phyloP scores from a whole-genome alignment of 2,329 filamentous ascomycete species.

The Beauveria varroae region DNA sequence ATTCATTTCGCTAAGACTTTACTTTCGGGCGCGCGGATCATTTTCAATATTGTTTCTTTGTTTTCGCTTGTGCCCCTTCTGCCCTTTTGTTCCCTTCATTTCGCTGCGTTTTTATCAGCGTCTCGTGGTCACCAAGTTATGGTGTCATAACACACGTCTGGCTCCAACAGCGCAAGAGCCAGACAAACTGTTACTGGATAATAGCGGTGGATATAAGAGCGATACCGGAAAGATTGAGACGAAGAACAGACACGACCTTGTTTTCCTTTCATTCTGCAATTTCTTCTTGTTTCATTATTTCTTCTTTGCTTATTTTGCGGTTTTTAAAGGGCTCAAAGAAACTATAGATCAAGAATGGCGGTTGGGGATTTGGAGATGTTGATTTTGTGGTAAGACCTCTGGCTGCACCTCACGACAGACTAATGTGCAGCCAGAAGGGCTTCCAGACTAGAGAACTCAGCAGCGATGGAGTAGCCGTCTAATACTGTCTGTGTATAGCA shows the following conservation, averaged over 20 bases:
- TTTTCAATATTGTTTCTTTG: conserved; percentile 15
- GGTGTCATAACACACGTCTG: conserved; percentile 2
- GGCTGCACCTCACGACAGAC: conserved; percentile 1
- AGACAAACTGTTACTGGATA: conserved; percentile 9
- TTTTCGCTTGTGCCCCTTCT: conserved; percentile 11
- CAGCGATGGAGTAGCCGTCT: neutral
- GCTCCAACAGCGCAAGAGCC: conserved; percentile 4
- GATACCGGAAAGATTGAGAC: conserved; percentile 1
- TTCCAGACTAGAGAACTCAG: neutral
- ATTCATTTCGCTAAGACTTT: conserved; percentile 12
- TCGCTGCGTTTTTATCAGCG: conserved; percentile 3
- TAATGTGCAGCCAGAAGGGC: neutral
- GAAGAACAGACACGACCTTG: conserved; percentile 2
- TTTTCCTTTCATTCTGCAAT: neutral
- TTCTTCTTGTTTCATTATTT: conserved; percentile 5
- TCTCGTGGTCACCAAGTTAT: neutral
- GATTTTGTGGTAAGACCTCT: neutral
- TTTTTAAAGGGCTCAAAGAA: neutral
- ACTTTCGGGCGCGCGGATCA: neutral
- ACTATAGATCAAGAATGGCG: conserved; percentile 6
- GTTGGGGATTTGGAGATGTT: neutral
- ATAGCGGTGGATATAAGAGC: neutral
- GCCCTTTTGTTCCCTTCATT: conserved; percentile 1
- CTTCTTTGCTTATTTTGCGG: neutral
- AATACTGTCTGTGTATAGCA: conserved; percentile 1